Evolutionary conservation across 805 yeast genomes (phyloP).

Genomic region (Myxozyma monticola): DNA sequence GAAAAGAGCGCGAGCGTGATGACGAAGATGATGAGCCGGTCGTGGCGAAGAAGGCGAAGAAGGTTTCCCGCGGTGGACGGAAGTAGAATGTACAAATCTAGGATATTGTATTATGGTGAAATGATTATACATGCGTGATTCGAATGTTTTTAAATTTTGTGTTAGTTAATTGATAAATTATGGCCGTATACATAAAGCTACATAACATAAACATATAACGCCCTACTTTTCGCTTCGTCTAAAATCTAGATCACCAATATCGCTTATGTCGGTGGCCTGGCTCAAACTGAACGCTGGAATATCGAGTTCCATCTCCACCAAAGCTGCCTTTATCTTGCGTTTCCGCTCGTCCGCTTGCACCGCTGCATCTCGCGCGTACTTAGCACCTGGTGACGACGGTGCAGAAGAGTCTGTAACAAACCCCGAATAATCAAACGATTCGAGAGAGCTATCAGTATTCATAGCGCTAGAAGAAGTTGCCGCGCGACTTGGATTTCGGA

Average conservation of each 20-base stretch:
- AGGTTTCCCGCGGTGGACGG: not conserved
- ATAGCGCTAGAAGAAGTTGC: too few relatives aligned
- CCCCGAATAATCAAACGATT: too few relatives aligned
- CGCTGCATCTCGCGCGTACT: too few relatives aligned
- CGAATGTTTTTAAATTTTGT: not conserved
- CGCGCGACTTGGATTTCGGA: too few relatives aligned
- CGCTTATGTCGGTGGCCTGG: constrained; percentile 9
- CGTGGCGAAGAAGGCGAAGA: constrained; percentile 19
- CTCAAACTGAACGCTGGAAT: constrained; percentile 14
- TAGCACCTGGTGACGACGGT: too few relatives aligned
- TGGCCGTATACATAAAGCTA: too few relatives aligned
- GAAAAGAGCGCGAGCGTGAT: constrained; percentile 17
- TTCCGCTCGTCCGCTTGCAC: too few relatives aligned
- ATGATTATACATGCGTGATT: not conserved
- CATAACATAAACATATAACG: too few relatives aligned
- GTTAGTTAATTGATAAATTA: not conserved
- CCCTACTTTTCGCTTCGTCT: not conserved
- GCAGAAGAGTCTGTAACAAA: too few relatives aligned
- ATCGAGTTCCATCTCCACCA: constrained; percentile 10
- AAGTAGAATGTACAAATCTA: not conserved
- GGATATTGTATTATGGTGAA: too few relatives aligned
- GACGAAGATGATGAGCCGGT: constrained; percentile 22
- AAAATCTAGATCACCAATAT: constrained; percentile 2
- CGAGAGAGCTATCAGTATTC: too few relatives aligned
- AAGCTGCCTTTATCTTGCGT: not conserved